phyloP scores from a whole-genome alignment of 73 alveolate genomes.

The Tetrahymena malaccensis region DNA sequence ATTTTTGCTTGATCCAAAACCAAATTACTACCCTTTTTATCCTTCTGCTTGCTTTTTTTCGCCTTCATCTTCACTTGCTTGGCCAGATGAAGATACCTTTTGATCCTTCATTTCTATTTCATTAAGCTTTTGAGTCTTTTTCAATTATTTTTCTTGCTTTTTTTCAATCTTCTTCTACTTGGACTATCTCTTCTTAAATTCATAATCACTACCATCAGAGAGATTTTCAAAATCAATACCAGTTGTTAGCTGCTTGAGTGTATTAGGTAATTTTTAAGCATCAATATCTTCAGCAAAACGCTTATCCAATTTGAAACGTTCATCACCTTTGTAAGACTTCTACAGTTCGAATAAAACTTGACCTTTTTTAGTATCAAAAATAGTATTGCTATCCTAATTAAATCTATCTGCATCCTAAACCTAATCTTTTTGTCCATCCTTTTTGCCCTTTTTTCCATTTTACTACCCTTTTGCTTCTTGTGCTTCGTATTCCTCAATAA shows the following conservation, averaged over 20 bases:
- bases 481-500: not conserved
- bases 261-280: constrained; percentile 14
- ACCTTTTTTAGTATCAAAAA: constrained; percentile 15
- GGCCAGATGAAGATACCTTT: not conserved
- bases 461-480: not conserved
- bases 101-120: not conserved
- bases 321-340: constrained; percentile 40
- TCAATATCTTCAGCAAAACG: constrained; percentile 27
- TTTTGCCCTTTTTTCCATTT: not conserved
- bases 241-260: not conserved
- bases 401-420: not conserved
- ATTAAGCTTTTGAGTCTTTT: not conserved
- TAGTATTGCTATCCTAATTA: not conserved
- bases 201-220: not conserved
- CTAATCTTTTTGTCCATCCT: not conserved
- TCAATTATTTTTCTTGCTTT: not conserved
- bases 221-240: not conserved
- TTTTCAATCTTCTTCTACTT: not conserved
- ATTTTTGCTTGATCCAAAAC: not conserved
- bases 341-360: constrained; percentile 30
- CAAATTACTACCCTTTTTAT: not conserved
- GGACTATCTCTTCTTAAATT: not conserved
- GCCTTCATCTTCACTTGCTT: not conserved
- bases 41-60: not conserved
- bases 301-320: constrained; percentile 17